phyloP scores from a whole-genome alignment of 345 rosid species.

The Hibiscus trionum region DNA sequence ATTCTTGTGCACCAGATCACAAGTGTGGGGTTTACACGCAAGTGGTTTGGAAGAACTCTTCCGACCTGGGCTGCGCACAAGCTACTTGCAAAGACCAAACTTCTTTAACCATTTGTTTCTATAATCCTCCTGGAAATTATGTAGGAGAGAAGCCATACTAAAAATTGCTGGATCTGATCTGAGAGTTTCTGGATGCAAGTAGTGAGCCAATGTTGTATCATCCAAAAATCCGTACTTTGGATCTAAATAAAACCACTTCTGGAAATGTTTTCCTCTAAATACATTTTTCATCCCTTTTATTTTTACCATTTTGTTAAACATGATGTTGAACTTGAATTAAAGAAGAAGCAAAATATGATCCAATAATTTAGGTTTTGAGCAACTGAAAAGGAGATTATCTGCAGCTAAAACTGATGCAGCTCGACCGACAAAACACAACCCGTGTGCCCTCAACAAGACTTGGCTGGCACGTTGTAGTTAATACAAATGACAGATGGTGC shows the following conservation, averaged over 20 bases:
- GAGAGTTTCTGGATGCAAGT: not conserved
- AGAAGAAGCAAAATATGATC: not conserved
- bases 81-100: constrained; percentile 50
- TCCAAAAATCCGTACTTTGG: too few species aligned
- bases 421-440: not conserved
- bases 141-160: constrained; percentile 73
- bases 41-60: constrained; percentile 74
- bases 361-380: not conserved
- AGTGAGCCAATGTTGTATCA: not conserved
- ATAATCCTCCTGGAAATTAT: constrained; percentile 75
- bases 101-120: constrained; percentile 70
- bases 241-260: not conserved
- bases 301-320: not conserved
- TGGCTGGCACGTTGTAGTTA: not conserved
- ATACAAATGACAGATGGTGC: not conserved
- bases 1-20: constrained; percentile 49
- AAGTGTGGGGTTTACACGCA: constrained; percentile 70
- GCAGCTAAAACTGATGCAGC: not conserved
- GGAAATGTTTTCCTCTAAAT: not conserved
- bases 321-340: not conserved
- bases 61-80: constrained; percentile 67
- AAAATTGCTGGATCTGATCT: constrained; percentile 13
- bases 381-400: not conserved
- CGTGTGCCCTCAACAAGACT: not conserved
- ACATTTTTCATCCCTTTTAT: not conserved